Evolutionary conservation across 805 yeast genomes (phyloP).

Genomic region (Starmera caribaea): DNA sequence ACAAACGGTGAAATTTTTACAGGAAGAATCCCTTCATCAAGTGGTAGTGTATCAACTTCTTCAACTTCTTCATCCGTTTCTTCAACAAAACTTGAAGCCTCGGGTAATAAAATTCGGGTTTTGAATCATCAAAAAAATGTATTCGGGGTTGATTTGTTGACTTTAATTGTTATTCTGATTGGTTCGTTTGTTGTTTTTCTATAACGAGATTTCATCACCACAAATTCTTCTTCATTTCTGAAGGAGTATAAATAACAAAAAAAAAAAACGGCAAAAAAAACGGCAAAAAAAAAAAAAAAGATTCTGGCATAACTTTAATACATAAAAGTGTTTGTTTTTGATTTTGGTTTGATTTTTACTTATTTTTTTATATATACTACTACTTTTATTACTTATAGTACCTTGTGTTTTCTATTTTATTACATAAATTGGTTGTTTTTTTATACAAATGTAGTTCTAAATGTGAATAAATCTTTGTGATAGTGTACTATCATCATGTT

Average conservation of each 20-base stretch:
- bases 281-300: too few species aligned
- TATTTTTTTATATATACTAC: too few species aligned
- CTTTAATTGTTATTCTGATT: neutral
- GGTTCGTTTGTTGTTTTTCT: neutral
- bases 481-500: conserved; percentile 16
- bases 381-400: too few species aligned
- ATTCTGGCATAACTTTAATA: too few species aligned
- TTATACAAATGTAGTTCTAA: neutral
- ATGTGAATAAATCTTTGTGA: conserved; percentile 12
- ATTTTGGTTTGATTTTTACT: too few species aligned
- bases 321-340: too few species aligned
- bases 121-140: neutral
- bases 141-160: neutral
- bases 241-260: too few species aligned
- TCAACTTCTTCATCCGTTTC: neutral
- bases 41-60: neutral
- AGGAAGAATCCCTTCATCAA: neutral
- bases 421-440: too few species aligned
- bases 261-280: too few species aligned
- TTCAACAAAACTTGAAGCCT: neutral
- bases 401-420: neutral
- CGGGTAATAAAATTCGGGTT: neutral
- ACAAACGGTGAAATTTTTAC: conserved; percentile 1
- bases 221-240: too few species aligned
- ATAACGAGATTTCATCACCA: too few species aligned